Evolutionary conservation across 495 filamentous ascomycete genomes (phyloP), one percentile per base, ranked within the genome.

Genomic region (Neurospora sp.): DNA sequence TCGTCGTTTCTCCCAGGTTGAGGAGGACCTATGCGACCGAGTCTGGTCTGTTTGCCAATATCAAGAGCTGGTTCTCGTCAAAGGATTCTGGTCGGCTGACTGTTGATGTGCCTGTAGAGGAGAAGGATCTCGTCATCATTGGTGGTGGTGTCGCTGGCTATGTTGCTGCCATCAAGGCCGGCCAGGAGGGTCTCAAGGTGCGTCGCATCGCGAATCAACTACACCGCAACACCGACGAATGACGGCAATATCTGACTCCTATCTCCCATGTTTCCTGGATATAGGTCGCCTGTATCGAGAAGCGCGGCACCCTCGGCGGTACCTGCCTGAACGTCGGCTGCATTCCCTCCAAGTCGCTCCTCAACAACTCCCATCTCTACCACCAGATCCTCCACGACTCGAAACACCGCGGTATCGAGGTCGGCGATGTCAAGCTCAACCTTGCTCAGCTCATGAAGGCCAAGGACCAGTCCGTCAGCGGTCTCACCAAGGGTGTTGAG

Each of bases 291-390:
- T 99, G 96, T 85, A 96, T 99, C 86, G 96, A 99, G 86, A 99
- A 99, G 87, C 94, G 96, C 79, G 96, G 94, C 76, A 87, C 89
- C 72, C 91, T 99, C 77, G 96, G 96, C 76, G 96, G 96, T 78
- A 99, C 96, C 75, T 99, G 96, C 87, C 86, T 99, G 77, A 99
- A 99, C 85, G 96, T 99, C 81, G 96, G 96, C 83, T 99, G 96
- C 85, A 99, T 99, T 78, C 96, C 96, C 65, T 98, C 96, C 72
- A 99, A 99, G 84, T 98, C 96, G 68, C 93, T 99, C 77, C 93
- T 99, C 81, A 98, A 99, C 90, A 99, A 98, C 87, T 97, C 96
- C 75, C 93, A 97, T 82, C 89, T 99, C 70, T 98, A 98, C 89
- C 96, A 99, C 87, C 91, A 94, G 85, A 91, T 98, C 78, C 90